A percentile compares a stretch with the other conserved stretches of the same genome.
Conservation (phyloP, 768 basidiomycete species). For the Boletus sp. region DNA sequence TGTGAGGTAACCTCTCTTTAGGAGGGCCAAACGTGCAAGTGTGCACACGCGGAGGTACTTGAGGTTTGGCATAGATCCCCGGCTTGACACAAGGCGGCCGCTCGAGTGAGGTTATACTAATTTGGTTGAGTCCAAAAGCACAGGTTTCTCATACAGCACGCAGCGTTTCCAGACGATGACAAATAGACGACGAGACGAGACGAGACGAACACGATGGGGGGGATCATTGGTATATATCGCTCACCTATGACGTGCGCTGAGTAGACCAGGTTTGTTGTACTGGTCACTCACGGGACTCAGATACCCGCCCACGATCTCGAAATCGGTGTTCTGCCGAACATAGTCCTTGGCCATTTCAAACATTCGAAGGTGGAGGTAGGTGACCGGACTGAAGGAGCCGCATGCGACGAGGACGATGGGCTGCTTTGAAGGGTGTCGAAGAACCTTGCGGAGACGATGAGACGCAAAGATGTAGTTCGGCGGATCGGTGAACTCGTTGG, state of each 20-base stretch:
- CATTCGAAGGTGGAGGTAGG: slow-evolving; percentile 98
- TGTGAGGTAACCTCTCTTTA: slow-evolving; percentile 12
- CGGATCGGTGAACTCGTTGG: slow-evolving; percentile 52
- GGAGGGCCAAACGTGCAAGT: slow-evolving; percentile 1
- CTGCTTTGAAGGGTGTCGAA: slow-evolving; percentile 63
- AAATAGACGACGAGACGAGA: not conserved
- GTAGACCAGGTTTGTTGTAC: slow-evolving; percentile 95
- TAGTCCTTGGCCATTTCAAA: slow-evolving; percentile 99
- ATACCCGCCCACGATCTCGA: slow-evolving; percentile 93
- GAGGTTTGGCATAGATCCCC: not conserved
- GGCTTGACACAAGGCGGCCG: slow-evolving; percentile 19
- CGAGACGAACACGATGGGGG: not conserved
- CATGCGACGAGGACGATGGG: slow-evolving; percentile 96
- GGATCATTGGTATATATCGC: slow-evolving; percentile 27
- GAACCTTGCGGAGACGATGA: slow-evolving; percentile 55
- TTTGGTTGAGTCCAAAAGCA: slow-evolving; percentile 3
- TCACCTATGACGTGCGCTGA: slow-evolving; percentile 86
- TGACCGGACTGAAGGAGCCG: slow-evolving; percentile 96
- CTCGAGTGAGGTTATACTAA: slow-evolving; percentile 9
- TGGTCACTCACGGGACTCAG: slow-evolving; percentile 93
- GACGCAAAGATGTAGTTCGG: slow-evolving; percentile 65
- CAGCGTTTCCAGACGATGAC: not conserved
- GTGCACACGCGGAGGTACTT: not conserved
- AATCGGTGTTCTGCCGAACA: slow-evolving; percentile 85
- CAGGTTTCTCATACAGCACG: not conserved